Conservation (phyloP, 352 stramenopile species). For the Poterioochromonas sp. region DNA sequence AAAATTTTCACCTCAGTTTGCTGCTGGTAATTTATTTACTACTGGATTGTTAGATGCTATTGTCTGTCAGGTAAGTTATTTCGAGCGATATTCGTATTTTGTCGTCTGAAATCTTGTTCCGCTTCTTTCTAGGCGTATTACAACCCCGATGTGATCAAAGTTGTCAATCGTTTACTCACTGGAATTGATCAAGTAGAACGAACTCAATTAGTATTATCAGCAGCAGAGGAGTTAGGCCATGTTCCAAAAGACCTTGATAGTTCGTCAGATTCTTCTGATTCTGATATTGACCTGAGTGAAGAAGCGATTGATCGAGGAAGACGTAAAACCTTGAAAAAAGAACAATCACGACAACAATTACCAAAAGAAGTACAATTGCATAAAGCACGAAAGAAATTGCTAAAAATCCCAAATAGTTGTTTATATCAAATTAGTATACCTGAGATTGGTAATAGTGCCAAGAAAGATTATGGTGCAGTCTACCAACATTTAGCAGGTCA, state of each 20-base stretch:
- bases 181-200: constrained; percentile 4
- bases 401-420: neutral
- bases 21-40: constrained; percentile 10
- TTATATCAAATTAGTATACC: constrained; percentile 28
- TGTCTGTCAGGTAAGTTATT: constrained; percentile 11
- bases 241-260: neutral
- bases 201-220: neutral
- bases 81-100: neutral
- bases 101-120: neutral
- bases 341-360: too few species aligned
- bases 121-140: constrained; percentile 16
- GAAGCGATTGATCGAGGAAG: too few species aligned
- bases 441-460: neutral
- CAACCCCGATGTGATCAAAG: neutral
- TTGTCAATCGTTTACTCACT: constrained; percentile 1
- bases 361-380: too few species aligned
- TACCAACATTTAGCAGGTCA: neutral
- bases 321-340: too few species aligned
- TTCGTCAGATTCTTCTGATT: neutral
- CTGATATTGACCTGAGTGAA: too few species aligned
- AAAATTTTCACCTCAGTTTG: neutral
- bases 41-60: constrained; percentile 6
- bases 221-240: neutral
- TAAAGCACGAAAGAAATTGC: neutral
- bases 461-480: neutral